Evolutionary conservation across 441 rosid genomes (phyloP), one percentile per base, ranked within the genome.

Genomic region (Flueggea neowawraea): DNA sequence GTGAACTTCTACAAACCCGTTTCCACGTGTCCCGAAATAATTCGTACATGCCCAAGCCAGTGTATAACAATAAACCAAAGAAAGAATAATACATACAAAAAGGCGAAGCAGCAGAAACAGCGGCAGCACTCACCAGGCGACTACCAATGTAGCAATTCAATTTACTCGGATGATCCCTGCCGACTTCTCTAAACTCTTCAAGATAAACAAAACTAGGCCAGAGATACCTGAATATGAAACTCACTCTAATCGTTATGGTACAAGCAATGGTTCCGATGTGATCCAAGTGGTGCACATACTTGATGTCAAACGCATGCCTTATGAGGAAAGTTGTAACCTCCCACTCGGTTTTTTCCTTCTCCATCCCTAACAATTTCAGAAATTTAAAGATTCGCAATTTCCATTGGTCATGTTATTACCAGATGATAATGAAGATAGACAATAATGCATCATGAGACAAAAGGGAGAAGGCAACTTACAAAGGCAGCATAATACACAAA

Each of bases 311-410:
- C 11, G 55, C 33, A 39, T 66, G 59, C 68, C 60, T 84, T 69
- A 94, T 8, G 83, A 69, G 36, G 96, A 89, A 64, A 89, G 88
- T 78, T 91, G 94, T 80, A 94, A 94, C 73, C 78, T 83, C 71
- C 94, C 91, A n/a, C 84, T 87, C 0, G 77, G 86, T 61, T 83
- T 91, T 79, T 73, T 91, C 73, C 94, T 86, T 80, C 88, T 95
- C 97, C 97, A 94, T 73, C 97, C 97, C 97, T 94, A 70, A 61
- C 52, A 61, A 58, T 62, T 59, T 60, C 33, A 54, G 12, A 57
- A 36, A 28, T 11, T 47, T 10, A 60, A 5, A 60, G 13, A 9
- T 11, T 28, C 12, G 5, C 10, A 7, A 17, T 16, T 14, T 32
- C 13, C 49, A 6, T 32, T 9, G 6, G 0, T 8, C 12, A 15